A percentile compares a stretch with the other conserved stretches of the same genome.
Conservation (phyloP, 352 stramenopile genomes). For the Globisporangium echinulatum region DNA sequence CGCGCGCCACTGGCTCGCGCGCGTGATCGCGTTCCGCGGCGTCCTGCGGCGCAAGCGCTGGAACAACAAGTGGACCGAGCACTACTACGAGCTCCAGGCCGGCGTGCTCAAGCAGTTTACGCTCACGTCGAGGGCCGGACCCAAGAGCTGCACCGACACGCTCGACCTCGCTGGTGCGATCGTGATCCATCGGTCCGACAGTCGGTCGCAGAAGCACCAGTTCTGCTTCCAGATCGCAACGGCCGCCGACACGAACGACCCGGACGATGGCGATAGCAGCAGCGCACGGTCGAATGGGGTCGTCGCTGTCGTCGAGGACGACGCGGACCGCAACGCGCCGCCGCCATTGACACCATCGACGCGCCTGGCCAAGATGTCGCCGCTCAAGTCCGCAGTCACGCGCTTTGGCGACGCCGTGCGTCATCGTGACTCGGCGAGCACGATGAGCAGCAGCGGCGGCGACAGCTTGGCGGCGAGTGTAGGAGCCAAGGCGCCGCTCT, state of each 20-base stretch:
- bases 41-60: constrained; percentile 60
- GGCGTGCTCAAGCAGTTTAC: constrained; percentile 77
- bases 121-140: constrained; percentile 24
- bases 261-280: constrained; percentile 19
- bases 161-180: constrained; percentile 71
- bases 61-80: constrained; percentile 79
- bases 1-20: constrained; percentile 61
- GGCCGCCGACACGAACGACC: constrained; percentile 24
- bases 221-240: constrained; percentile 83
- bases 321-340: too few species aligned
- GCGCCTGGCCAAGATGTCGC: constrained; percentile 46
- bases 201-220: constrained; percentile 54
- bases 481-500: constrained; percentile 2
- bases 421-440: constrained; percentile 21
- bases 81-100: constrained; percentile 74
- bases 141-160: constrained; percentile 50
- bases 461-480: constrained; percentile 8
- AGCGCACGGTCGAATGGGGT: constrained; percentile 4
- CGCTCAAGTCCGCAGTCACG: constrained; percentile 53
- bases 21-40: constrained; percentile 62
- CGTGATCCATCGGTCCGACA: constrained; percentile 72
- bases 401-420: constrained; percentile 40
- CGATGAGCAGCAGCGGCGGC: constrained; percentile 20
- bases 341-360: constrained; percentile 1
- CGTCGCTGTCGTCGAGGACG: background rate